Base-by-base conservation (phyloP, 441 rosid genomes). In the Pelargonium australe region DNA sequence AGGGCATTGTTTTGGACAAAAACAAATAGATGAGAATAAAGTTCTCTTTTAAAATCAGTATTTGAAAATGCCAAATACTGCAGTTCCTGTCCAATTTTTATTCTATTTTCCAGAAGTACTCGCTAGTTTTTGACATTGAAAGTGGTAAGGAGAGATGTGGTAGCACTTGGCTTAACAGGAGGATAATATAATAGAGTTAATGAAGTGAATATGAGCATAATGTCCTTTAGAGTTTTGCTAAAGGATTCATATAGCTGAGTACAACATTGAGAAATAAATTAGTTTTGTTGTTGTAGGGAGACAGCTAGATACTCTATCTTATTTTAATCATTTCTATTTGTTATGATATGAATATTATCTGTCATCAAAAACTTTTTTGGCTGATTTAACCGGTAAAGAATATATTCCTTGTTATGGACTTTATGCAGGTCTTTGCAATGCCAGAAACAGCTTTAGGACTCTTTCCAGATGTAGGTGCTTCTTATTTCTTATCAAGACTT, bases 391-490 rank as follows among this genome's bases (percentile, higher is more conserved):
- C 40, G 28, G 2, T 61, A 20, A 0, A 20, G 37, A 43, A 61
- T 34, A 17, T 58, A 37, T 55, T 14, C 64, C 66, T 64, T 63
- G 11, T 64, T 12, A 60, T 63, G 37, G 58, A 11, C 31, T 5
- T 51, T 70, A 45, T 76, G 73, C 75, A 92, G 97, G 73, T 90
- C 57, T 93, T 93, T 83, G 92, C 97, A 55, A 90, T 90, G 97
- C 97, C 97, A 64, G 97, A 93, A 82, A 85, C 97, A 28, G 86
- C 84, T 49, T 73, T 88, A 17, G 95, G 96, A 14, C 88, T 87
- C 78, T 91, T 91, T 77, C 98, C 92, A 34, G 98, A 91, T 80
- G 73, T 93, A 25, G 97, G 93, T 34, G 93, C 93, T 63, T 89
- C 98, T 7, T 90, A 82, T 70, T 89, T 83, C 87, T 84, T 93